Base-by-base conservation (phyloP, 768 basidiomycete genomes). In the Russula ochroleuca region DNA sequence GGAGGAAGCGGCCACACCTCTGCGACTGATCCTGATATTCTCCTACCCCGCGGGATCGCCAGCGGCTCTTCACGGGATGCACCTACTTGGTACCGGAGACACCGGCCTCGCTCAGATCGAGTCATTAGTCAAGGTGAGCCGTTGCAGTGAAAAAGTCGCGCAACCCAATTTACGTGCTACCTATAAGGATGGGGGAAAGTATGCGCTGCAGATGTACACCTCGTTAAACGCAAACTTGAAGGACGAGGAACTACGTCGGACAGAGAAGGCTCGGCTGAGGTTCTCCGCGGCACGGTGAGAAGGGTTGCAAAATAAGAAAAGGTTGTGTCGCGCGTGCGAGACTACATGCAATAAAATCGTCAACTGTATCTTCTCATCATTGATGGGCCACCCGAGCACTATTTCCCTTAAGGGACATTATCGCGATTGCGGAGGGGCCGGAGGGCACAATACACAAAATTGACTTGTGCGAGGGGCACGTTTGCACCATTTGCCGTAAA, bases 1-100 rank as follows among this genome's bases (percentile, higher is more conserved):
- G 52, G 93, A 95, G 75, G 90, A 92, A 70, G 78, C 85, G 0
- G 83, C 90, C 0, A 81, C 82, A 0, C 81, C 85, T 0, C 71
- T 85, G 2, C 81, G 83, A 13, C 74, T 94, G 19, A 73, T 92
- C 21, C 70, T 87, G 0, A 78, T 86, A 60, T 88, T 84, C 70
- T 85, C 89, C 0, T 90, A 90, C 62, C 75, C 78, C 0, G 47
- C 71, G 0, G 61, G 67, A n/a, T 52, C 68, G 5, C 62, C 68
- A 33, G 72, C 83, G 1, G 73, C 70, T 19, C 68, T 93, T 4
- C 88, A 89, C 66, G 83, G 82, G 0, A 84, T 88, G 72, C 81
- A 85, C 8, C 73, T 86, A 47, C 69, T 88, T 5, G 92, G 91
- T 0, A 72, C 80, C 2, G 85, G 85, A 3, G 85, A 89, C 59